Evolutionary conservation across 257 asterid species (phyloP), one percentile per base, ranked within the genome.

Genomic region (Scutellaria galericulata): DNA sequence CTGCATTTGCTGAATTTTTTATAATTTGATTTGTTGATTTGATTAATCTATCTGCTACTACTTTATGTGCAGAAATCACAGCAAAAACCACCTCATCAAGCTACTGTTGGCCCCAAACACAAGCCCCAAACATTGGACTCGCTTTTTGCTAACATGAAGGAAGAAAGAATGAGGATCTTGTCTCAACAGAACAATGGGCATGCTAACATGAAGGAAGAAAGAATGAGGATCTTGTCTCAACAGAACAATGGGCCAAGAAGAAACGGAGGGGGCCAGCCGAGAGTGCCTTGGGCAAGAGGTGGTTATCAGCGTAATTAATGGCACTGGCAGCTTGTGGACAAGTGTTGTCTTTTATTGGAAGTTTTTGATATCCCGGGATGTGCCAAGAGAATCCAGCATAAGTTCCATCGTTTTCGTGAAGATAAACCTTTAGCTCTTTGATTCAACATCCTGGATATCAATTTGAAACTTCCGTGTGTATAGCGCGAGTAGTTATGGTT

Each of bases 171-270:
- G 92, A 85, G 78, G 75, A 69, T 65, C 13, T 64, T 74, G 18
- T 80, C 93, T 14, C 87, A 77, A 46, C 88, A 81, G 75, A 81
- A 68, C 4, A 31, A 31, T 22, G 77, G 62, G 8, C 35, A n/a
- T 75, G 96, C 96, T 41, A 86, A 85, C 88, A 93, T 93, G 97
- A 89, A 89, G 83, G 96, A 86, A 75, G 89, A 89, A 58, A 86
- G 96, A 73, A 84, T 83, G 92, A 85, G 78, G 75, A 69, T 65
- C 13, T 64, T 74, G 18, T 80, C 93, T 14, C 87, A 77, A 46
- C 88, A 81, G 75, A 81, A 68, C 4, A 31, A 31, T 22, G 77
- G 62, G 8, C 35, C 76, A 20, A 81, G 86, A 77, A 85, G 90
- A 83, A 86, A 78, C 44, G 91, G 86, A 11, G 85, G 86, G 7